Evolutionary conservation across 225 moss, liverwort and hornwort species (phyloP), one percentile per base, ranked within the genome.

Genomic region (Pseudisothecium myosuroides): DNA sequence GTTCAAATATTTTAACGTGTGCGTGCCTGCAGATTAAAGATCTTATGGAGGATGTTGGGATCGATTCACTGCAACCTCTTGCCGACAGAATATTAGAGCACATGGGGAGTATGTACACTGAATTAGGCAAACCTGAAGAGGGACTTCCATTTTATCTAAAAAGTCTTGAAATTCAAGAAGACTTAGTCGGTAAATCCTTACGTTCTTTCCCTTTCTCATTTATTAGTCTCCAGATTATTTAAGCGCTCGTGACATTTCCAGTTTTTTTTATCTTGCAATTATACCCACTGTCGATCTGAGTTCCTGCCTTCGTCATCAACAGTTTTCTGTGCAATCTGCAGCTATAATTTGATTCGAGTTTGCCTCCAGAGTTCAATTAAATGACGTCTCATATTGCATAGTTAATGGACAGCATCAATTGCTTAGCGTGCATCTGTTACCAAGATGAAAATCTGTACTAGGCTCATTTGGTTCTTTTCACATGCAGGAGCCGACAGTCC

Each of bases 101-200:
- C 91, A 94, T 96, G 89, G 98, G 96, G 61, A 95, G 88, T 87
- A 98, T 98, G 97, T 98, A 95, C 88, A 86, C 93, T 59, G 93
- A 91, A 64, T 91, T 98, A 87, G 96, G 94, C 66, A 96, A 95
- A 90, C 95, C 96, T 75, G 94, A 94, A 69, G 96, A 97, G 89
- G 97, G 94, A 63, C 90, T 97, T 58, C 97, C 94, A 31, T 92
- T 89, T 49, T 91, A 91, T 88, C 88, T 92, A 56, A 94, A 88
- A 84, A 97, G 97, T 88, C 88, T 98, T 83, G 91, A 93, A 86
- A 96, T 97, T 83, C 98, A 98, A 89, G 96, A 94, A 89, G 92
- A 87, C 29, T 79, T 94, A 89, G 95, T 96, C 66, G 98, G 98
- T 98, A 87, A 92, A 87, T 76, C 39, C 43, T 56, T 32, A 45